phyloP scores from a whole-genome alignment of 2,329 filamentous ascomycete species.

The Ophiostoma quercus region DNA sequence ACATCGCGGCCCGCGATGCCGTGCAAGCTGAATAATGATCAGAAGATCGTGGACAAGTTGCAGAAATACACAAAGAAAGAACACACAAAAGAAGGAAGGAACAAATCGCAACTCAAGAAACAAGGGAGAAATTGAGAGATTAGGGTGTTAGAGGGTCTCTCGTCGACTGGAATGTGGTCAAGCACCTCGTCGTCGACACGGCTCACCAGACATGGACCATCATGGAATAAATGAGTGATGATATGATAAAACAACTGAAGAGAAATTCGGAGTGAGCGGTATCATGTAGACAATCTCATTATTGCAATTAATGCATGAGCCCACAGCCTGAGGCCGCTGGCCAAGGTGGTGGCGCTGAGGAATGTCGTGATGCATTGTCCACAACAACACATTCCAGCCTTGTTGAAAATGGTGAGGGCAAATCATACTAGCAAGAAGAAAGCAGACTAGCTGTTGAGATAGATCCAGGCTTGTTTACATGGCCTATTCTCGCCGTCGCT shows the following conservation, averaged over 20 bases:
- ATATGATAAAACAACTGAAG: neutral
- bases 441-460: neutral
- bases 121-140: neutral
- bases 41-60: neutral
- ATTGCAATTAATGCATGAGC: neutral
- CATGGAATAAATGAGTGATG: neutral
- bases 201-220: neutral
- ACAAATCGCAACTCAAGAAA: neutral
- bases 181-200: neutral
- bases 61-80: neutral
- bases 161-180: neutral
- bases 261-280: neutral
- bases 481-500: neutral
- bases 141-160: neutral
- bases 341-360: constrained; percentile 8
- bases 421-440: neutral
- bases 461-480: constrained; percentile 2
- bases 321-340: neutral
- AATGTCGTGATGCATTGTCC: constrained; percentile 26
- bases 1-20: constrained; percentile 3
- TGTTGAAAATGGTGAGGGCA: neutral
- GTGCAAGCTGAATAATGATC: neutral
- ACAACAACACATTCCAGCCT: constrained; percentile 32
- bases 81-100: neutral
- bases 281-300: neutral